Percentiles rank a stretch among this genome's conserved stretches.
These are phyloP conservation scores for Teratosphaeria viscida DNA, from an alignment of 2,329 filamentous ascomycete species.

Conservation along the genomic window DNA sequence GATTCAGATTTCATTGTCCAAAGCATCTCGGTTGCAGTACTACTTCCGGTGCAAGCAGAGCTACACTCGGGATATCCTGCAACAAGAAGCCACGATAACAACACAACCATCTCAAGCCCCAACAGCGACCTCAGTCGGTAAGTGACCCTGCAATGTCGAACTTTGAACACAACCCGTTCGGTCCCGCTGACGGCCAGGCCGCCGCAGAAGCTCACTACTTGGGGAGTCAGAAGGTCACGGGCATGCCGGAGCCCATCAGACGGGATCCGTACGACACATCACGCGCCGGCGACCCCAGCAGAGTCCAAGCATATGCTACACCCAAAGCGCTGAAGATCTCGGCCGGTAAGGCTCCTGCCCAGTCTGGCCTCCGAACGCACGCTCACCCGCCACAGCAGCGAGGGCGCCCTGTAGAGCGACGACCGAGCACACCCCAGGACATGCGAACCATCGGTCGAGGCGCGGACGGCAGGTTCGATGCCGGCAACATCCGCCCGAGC, in stretches of 20 bases:
- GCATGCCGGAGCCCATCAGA: not conserved
- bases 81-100: not conserved
- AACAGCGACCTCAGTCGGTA: not conserved
- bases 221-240: not conserved
- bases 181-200: not conserved
- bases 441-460: not conserved
- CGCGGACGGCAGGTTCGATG: not conserved
- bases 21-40: not conserved
- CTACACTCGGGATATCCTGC: not conserved
- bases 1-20: not conserved
- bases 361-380: not conserved
- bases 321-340: not conserved
- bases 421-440: not conserved
- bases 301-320: not conserved
- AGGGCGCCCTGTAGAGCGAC: not conserved
- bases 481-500: not conserved
- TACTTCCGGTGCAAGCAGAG: constrained; percentile 5
- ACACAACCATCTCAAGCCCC: not conserved
- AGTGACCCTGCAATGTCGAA: not conserved
- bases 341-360: not conserved
- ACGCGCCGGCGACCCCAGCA: not conserved
- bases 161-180: constrained; percentile 1
- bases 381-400: not conserved
- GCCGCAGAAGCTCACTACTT: not conserved
- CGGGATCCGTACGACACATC: not conserved